A percentile compares a stretch with the other conserved stretches of the same genome.
phyloP scores from a whole-genome alignment of 805 yeast genomes.

The Zygosaccharomyces rouxii region DNA sequence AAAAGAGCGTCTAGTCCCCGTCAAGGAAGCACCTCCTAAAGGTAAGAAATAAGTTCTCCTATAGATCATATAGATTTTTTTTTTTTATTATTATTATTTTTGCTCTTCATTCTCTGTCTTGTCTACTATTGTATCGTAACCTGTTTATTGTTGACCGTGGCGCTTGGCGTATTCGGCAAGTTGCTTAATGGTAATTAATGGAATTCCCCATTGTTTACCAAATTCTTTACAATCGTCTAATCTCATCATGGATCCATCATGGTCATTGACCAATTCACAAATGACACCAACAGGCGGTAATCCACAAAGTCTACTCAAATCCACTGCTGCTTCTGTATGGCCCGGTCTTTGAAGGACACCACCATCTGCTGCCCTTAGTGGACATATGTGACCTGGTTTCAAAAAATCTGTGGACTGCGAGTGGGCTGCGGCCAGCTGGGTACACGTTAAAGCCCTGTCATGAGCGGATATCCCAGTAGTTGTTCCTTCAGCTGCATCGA shows the following conservation, averaged over 20 bases:
- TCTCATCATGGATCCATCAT: conserved; percentile 95
- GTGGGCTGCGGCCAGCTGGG: conserved; percentile 53
- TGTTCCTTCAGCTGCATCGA: conserved; percentile 81
- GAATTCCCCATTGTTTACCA: conserved; percentile 55
- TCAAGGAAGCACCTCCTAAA: conserved; percentile 48
- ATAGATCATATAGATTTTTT: background rate
- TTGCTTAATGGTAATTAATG: conserved; percentile 74
- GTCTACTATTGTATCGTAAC: background rate
- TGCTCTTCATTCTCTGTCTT: background rate
- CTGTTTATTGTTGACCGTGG: background rate
- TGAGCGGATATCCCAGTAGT: conserved; percentile 96
- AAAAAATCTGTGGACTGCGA: conserved; percentile 62
- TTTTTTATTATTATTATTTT: background rate
- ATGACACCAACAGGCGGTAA: conserved; percentile 84
- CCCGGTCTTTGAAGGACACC: conserved; percentile 80
- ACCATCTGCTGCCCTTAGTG: conserved; percentile 85
- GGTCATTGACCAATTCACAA: conserved; percentile 89
- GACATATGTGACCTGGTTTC: conserved; percentile 93
- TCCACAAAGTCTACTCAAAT: conserved; percentile 71
- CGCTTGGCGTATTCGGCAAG: conserved; percentile 9
- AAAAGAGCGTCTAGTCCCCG: conserved; percentile 68
- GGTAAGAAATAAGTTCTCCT: conserved; percentile 10
- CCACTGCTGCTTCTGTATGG: conserved; percentile 96
- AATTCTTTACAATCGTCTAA: conserved; percentile 78
- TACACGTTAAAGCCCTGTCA: conserved; percentile 84